phyloP scores from a whole-genome alignment of 139 green algal species.

The Zygnema circumcarinatum region DNA sequence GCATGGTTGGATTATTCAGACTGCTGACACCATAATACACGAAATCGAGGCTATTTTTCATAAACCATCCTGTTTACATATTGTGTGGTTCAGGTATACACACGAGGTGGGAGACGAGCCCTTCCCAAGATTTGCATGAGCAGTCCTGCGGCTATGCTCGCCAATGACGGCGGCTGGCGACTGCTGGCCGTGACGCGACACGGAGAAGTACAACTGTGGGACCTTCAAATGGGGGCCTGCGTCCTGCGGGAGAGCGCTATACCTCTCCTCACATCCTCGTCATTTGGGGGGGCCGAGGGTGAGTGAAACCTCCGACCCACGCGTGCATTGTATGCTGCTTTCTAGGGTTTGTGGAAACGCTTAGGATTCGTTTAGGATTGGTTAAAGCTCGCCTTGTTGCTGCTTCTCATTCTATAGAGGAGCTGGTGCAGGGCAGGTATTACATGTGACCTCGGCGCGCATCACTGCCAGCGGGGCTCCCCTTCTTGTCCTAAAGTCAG shows the following conservation, averaged over 20 bases:
- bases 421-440: no score
- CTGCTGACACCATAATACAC: no score
- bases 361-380: no score
- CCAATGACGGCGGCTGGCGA: constrained; percentile 9
- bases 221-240: background rate
- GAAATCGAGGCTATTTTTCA: no score
- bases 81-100: constrained; percentile 32
- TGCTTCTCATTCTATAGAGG: no score
- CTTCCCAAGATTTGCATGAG: constrained; percentile 19
- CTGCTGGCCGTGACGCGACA: constrained; percentile 30
- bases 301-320: no score
- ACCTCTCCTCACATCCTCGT: background rate
- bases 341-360: no score
- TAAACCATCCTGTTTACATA: no score
- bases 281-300: no score
- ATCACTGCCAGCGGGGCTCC: constrained; percentile 14
- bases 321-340: no score
- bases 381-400: no score
- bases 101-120: background rate
- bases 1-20: no score
- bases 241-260: constrained; percentile 6
- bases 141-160: constrained; percentile 18
- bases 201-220: constrained; percentile 39
- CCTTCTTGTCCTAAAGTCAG: constrained; percentile 39
- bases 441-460: background rate